Base-by-base conservation (phyloP, 768 basidiomycete species). In the Russula abietina region DNA sequence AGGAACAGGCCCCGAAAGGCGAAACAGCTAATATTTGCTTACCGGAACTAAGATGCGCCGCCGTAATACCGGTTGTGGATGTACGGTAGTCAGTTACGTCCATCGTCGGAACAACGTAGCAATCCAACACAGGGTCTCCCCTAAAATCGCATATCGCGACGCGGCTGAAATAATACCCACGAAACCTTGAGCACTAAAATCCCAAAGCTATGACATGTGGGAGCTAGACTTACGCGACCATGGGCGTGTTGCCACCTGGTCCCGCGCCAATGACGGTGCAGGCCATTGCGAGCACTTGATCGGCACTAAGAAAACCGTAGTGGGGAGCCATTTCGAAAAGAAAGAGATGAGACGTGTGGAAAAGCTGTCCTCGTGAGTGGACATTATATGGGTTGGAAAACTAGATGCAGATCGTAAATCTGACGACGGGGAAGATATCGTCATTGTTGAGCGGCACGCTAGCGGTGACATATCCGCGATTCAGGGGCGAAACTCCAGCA, bases 211-310 rank as follows among this genome's bases (percentile, higher is more conserved):
- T 50, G 30, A 46, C 55, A 41, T 28, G 59, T 33, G 33, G 33
- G 33, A 39, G 48, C 39, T 36, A 36, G 19, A 79, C 86, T 65
- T 76, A 91, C 90, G 89, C 90, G 39, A 92, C 77, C 85, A 92
- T 87, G 43, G 85, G 82, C 2, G 90, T 92, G 17, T 86, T 86
- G 9, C 90, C 90, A 3, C 89, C 89, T 19, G 87, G 85, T 30
- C 89, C 89, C 39, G 88, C 86, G 14, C 90, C 90, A 22, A 91
- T 86, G 43, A 71, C 70, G 3, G 69, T 69, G 66, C 70, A 89
- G 17, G 87, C 82, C 48, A 91, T 71, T 8, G 84, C 80, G 48
- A 87, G 71, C 65, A 84, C 78, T 59, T 80, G 79, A 74, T 84
- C 72, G 1, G 69, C 43, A 53, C 66, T 12, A n/a, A 71, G 73